Base-by-base conservation (phyloP, 2,329 filamentous ascomycete genomes). In the Fusarium acutatum region DNA sequence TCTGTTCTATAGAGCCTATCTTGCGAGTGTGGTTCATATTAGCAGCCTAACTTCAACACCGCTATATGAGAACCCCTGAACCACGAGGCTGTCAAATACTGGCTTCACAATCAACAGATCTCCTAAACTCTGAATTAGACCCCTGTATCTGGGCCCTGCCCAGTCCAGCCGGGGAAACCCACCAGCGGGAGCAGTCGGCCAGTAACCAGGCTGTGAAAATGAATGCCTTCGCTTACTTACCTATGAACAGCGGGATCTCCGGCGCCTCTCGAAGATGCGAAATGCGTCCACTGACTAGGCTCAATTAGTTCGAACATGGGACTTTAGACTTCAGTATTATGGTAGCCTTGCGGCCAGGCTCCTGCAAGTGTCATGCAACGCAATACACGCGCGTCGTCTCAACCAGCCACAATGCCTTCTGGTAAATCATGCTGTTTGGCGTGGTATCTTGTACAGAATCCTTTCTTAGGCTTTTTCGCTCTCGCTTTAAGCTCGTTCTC, bases 331-430 rank as follows among this genome's bases (percentile, higher is more conserved):
- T 59, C 56, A 63, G 61, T 60, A 53, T 62, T 50, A 49, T 65
- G 67, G 68, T 74, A 77, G 71, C 75, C 73, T 77, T 72, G 47
- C 40, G 34, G 56, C 44, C 54, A 63, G 60, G 61, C 67, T 73
- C 35, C 68, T 67, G 75, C 63, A 72, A 60, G 59, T 62, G 63
- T 43, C 41, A 59, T 54, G 24, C 64, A 37, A 54, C 64, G 60
- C 60, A 60, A 72, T 60, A 67, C 54, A 71, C 60, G 61, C 72
- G 70, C 71, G 75, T 77, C 74, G 64, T 62, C 47, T 43, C 38
- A 59, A 30, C 46, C 67, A 67, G 62, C 67, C 54, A 59, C 47
- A 58, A 47, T 61, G 35, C 41, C n/a, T 18, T 30, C n/a, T 37
- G 44, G 52, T 46, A 41, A 37, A 37, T 43, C 38, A 43, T 28